phyloP scores from a whole-genome alignment of 1,284 basidiomycete species.

The Trichosporon ovoides region DNA sequence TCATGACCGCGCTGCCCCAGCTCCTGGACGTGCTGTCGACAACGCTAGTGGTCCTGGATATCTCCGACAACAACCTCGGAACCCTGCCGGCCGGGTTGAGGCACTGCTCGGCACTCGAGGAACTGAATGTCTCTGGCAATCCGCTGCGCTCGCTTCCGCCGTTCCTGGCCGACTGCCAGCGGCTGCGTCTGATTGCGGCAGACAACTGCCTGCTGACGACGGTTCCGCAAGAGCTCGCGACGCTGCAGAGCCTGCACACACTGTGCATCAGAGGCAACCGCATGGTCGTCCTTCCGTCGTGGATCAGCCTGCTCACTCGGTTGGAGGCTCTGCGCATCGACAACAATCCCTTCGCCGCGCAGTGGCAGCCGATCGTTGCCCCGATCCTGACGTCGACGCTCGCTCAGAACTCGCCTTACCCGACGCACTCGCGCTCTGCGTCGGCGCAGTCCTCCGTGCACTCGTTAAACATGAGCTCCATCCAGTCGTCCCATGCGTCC shows the following conservation, averaged over 20 bases:
- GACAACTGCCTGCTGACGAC: conserved; percentile 76
- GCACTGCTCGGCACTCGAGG: conserved; percentile 74
- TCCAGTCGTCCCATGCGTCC: conserved; percentile 9
- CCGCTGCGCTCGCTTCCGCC: conserved; percentile 75
- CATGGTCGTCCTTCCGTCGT: conserved; percentile 81
- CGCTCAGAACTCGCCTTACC: neutral
- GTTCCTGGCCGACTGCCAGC: conserved; percentile 68
- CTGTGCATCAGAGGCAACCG: conserved; percentile 83
- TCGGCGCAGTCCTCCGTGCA: conserved; percentile 11
- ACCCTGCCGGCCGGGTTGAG: conserved; percentile 73
- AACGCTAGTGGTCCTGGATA: conserved; percentile 80
- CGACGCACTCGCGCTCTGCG: conserved; percentile 9
- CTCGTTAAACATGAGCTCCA: conserved; percentile 6
- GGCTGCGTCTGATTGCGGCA: conserved; percentile 79
- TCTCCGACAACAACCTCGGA: conserved; percentile 77
- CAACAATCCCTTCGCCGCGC: conserved; percentile 85
- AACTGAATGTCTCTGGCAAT: conserved; percentile 89
- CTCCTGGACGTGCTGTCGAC: conserved; percentile 64
- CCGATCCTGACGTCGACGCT: conserved; percentile 51
- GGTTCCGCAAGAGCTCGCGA: conserved; percentile 63
- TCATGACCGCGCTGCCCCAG: conserved; percentile 65
- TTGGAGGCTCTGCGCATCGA: conserved; percentile 85
- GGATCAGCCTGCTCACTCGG: conserved; percentile 77
- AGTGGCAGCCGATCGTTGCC: conserved; percentile 82
- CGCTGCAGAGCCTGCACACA: conserved; percentile 71